Evolutionary conservation across 441 rosid genomes (phyloP).

Genomic region (Gossypium laxum): DNA sequence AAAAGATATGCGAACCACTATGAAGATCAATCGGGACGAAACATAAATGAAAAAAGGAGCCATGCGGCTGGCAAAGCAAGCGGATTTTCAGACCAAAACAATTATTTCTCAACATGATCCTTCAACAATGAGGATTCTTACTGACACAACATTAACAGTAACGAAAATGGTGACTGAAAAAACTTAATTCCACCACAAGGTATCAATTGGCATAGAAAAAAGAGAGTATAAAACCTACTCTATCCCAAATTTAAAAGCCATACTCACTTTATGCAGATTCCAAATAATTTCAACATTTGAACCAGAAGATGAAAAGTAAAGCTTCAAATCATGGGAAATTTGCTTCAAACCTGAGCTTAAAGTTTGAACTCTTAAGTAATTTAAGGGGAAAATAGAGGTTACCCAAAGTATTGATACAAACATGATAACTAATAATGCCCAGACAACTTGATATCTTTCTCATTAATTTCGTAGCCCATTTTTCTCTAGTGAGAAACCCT

Average conservation of each 20-base stretch:
- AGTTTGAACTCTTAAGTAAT: background rate
- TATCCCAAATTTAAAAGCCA: background rate
- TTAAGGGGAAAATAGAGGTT: background rate
- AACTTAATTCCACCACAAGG: background rate
- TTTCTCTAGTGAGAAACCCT: background rate
- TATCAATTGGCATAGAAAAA: too few relatives aligned
- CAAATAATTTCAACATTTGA: background rate
- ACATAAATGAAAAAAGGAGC: background rate
- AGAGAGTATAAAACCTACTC: background rate
- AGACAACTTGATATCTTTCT: background rate
- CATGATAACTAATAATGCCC: background rate
- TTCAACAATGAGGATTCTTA: background rate
- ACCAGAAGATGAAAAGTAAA: background rate
- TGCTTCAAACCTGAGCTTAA: background rate
- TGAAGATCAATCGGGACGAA: background rate
- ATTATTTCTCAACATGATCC: background rate
- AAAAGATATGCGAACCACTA: background rate
- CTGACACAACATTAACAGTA: background rate
- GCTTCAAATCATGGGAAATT: background rate
- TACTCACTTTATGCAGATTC: too few relatives aligned
- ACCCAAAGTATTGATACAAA: background rate
- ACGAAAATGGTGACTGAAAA: background rate
- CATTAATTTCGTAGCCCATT: background rate
- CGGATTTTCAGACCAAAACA: background rate
- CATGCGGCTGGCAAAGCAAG: background rate